phyloP scores from a whole-genome alignment of 2,329 filamentous ascomycete genomes.

The Didymella exigua region DNA sequence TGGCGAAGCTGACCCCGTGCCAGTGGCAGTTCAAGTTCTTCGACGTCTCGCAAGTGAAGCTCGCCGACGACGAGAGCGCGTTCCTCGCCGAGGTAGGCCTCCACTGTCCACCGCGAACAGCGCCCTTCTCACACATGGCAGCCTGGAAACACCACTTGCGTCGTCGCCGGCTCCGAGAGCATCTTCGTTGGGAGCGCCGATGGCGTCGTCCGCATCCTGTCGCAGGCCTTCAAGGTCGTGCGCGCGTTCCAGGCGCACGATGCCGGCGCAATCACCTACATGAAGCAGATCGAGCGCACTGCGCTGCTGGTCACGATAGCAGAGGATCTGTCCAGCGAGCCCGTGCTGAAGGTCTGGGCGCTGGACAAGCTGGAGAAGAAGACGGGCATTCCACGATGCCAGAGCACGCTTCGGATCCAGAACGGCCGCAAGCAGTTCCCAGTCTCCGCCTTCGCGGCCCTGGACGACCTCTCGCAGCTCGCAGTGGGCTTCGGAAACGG shows the following conservation, averaged over 20 bases:
- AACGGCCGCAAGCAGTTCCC: constrained; percentile 93
- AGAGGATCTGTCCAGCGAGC: constrained; percentile 87
- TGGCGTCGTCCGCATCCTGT: constrained; percentile 86
- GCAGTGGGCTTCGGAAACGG: constrained; percentile 97
- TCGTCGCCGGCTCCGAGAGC: constrained; percentile 85
- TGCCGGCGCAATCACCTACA: constrained; percentile 79
- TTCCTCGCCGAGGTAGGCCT: constrained; percentile 76
- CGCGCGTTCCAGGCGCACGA: constrained; percentile 89
- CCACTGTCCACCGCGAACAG: constrained; percentile 8
- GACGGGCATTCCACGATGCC: constrained; percentile 83
- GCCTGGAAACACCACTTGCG: constrained; percentile 73
- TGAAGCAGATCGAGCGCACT: constrained; percentile 89
- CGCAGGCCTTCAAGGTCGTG: constrained; percentile 83
- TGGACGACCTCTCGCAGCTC: constrained; percentile 88
- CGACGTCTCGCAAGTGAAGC: constrained; percentile 83
- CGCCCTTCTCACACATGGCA: constrained; percentile 38
- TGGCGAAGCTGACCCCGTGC: constrained; percentile 30
- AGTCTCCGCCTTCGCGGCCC: constrained; percentile 87
- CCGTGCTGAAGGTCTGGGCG: constrained; percentile 95
- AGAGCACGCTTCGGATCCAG: constrained; percentile 83
- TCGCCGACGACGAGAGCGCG: constrained; percentile 78
- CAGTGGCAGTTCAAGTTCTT: constrained; percentile 99
- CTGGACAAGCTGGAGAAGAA: constrained; percentile 94
- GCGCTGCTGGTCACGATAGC: constrained; percentile 83
- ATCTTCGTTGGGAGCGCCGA: constrained; percentile 87